Conservation (phyloP, 225 moss, liverwort and hornwort species). For the Bryoerythrophyllum caledonicum region DNA sequence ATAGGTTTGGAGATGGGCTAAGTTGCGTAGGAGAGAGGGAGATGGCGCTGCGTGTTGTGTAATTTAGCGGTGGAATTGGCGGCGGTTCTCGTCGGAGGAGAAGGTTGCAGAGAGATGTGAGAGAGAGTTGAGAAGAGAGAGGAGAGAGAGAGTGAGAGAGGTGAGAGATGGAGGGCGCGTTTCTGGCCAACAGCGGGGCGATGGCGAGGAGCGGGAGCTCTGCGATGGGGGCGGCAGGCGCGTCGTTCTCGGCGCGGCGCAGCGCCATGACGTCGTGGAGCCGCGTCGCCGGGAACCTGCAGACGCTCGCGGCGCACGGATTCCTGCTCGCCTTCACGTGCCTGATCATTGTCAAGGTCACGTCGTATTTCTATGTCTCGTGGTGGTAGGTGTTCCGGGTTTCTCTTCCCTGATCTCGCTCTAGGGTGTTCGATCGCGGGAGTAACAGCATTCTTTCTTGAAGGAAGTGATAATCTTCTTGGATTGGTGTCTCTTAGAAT, state of each 20-base stretch:
- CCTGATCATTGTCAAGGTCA: slow-evolving; percentile 77
- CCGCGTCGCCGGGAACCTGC: slow-evolving; percentile 69
- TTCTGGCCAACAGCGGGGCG: slow-evolving; percentile 27
- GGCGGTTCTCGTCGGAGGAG: background rate
- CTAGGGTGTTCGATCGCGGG: background rate
- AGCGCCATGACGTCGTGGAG: slow-evolving; percentile 76
- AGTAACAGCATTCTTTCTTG: background rate
- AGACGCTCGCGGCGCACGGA: slow-evolving; percentile 76
- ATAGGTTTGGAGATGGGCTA: background rate
- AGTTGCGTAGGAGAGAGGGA: background rate
- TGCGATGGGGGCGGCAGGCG: no score
- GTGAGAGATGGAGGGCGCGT: slow-evolving; percentile 37
- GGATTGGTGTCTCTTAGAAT: background rate
- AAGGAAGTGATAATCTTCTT: background rate
- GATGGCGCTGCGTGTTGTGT: background rate
- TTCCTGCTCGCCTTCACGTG: slow-evolving; percentile 75
- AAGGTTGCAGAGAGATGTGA: background rate
- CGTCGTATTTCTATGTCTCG: slow-evolving; percentile 67
- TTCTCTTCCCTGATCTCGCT: background rate
- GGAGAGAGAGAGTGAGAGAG: slow-evolving; percentile 7
- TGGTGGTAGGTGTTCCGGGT: slow-evolving; percentile 81
- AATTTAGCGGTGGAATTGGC: background rate
- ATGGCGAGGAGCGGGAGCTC: slow-evolving; percentile 24
- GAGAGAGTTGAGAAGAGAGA: slow-evolving; percentile 1
- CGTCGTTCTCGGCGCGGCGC: slow-evolving; percentile 14